Base-by-base conservation (phyloP, 2,329 filamentous ascomycete genomes). In the Curvularia hawaiiensis region DNA sequence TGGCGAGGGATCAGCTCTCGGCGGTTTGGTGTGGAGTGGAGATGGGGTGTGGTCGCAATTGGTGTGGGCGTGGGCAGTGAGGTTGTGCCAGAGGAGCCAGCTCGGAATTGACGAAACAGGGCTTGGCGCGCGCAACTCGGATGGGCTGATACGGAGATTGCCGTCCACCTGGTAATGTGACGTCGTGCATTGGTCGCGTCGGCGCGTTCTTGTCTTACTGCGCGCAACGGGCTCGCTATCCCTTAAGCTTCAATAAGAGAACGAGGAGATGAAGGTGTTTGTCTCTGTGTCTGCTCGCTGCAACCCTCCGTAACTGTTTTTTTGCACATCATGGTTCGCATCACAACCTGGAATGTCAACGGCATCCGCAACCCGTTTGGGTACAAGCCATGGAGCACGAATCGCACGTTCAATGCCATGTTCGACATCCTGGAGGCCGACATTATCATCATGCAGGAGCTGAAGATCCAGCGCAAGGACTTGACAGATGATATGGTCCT, bases 401-500 rank as follows among this genome's bases (percentile, higher is more conserved):
- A 73, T 24, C 74, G 79, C 56, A 77, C 79, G 14, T 83, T 81
- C 69, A 72, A 75, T 45, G 84, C 89, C 64, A 98, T 98, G 95
- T 98, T 99, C 77, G 91, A 97, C 65, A 90, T 90, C 43, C 84
- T 99, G 7, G 90, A 95, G 74, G 88, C 93, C 52, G 95, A 99
- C 75, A 95, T 99, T 62, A 87, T 98, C 18, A 84, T 97, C 57
- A 92, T 98, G 81, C 95, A 99, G 76, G 95, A 98, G 77, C 88
- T 92, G 43, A 99, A 98, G 78, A 97, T 98, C 40, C 95, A 98
- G 73, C 85, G 90, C 56, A 97, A 97, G 73, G 93, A 97, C 66
- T 81, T 99, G 1, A 84, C 83, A 40, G 95, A 98, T 82, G 95
- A 98, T 67, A 98, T 98, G 92, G 93, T 98, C 10, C 81, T 98